Evolutionary conservation across 192 early-diverging fungal species (phyloP).

Genomic region (Gryganskiella cystojenkinii): DNA sequence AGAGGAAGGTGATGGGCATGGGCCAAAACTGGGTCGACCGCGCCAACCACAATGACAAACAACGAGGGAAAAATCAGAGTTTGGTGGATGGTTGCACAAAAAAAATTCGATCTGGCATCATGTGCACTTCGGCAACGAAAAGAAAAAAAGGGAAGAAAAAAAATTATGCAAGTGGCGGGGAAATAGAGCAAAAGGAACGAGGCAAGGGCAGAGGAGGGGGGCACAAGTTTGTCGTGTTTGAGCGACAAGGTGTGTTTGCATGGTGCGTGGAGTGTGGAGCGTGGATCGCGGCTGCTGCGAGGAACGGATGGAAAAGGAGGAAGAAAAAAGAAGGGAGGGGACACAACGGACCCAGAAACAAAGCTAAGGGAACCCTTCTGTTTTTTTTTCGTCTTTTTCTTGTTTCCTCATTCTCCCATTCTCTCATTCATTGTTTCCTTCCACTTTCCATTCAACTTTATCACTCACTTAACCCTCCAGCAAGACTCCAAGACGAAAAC

Average conservation of each 20-base stretch:
- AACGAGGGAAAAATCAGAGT: background rate
- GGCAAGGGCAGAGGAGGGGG: background rate
- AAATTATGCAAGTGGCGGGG: background rate
- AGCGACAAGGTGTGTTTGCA: too few species aligned
- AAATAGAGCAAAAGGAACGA: background rate
- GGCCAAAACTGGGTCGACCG: background rate
- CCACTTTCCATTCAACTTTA: background rate
- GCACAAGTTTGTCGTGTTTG: background rate
- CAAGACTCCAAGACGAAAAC: background rate
- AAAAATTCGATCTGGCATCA: background rate
- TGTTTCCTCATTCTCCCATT: too few species aligned
- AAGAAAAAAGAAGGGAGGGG: background rate
- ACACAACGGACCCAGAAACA: background rate
- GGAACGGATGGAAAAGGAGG: background rate
- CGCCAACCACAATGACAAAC: background rate
- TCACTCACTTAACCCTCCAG: background rate
- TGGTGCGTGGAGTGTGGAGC: background rate
- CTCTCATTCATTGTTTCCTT: background rate
- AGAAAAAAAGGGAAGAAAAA: background rate
- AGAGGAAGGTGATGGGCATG: background rate
- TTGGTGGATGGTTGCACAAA: background rate
- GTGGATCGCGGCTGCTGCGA: background rate
- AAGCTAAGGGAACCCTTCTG: background rate
- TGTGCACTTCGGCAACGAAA: background rate
- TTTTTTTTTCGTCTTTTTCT: background rate